Conservation (phyloP, 2,329 filamentous ascomycete genomes). For the Podosphaera aphanis region DNA sequence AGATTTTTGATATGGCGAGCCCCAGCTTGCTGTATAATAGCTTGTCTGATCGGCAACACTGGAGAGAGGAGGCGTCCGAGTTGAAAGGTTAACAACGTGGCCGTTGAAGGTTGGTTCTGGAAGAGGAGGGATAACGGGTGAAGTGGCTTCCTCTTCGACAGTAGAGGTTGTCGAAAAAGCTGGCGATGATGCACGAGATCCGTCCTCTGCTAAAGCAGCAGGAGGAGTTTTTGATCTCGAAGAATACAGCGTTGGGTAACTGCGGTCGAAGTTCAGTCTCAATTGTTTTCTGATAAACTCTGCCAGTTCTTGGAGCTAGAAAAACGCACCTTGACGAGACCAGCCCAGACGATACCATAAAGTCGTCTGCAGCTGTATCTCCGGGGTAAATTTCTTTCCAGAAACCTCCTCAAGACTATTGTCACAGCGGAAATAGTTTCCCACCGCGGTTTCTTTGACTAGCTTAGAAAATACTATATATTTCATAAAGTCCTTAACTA, state of each 20-base stretch:
- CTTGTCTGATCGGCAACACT: slow-evolving; percentile 10
- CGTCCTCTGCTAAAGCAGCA: slow-evolving; percentile 39
- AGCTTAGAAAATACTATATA: slow-evolving; percentile 4
- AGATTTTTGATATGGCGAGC: slow-evolving; percentile 60
- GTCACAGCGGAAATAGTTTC: slow-evolving; percentile 1
- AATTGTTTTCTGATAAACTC: neutral
- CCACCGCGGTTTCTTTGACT: slow-evolving; percentile 6
- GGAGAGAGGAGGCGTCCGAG: slow-evolving; percentile 25
- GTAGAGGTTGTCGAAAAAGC: slow-evolving; percentile 39
- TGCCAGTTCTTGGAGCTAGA: neutral
- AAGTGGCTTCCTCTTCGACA: slow-evolving; percentile 27
- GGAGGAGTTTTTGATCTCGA: slow-evolving; percentile 24
- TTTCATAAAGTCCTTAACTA: slow-evolving; percentile 2
- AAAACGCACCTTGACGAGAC: slow-evolving; percentile 20
- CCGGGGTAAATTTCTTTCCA: slow-evolving; percentile 4
- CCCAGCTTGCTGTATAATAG: slow-evolving; percentile 65
- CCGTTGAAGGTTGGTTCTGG: slow-evolving; percentile 33
- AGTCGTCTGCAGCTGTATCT: slow-evolving; percentile 34
- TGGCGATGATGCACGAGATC: slow-evolving; percentile 27
- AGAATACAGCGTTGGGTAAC: slow-evolving; percentile 16
- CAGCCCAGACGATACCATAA: slow-evolving; percentile 33
- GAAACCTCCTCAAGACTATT: slow-evolving; percentile 2
- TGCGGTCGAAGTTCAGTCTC: neutral
- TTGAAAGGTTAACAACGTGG: slow-evolving; percentile 30
- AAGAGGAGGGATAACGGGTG: slow-evolving; percentile 33